These are phyloP conservation scores for Hyphodiscus hymeniophilus DNA, from an alignment of 495 filamentous ascomycete species.

Conservation along the genomic window DNA sequence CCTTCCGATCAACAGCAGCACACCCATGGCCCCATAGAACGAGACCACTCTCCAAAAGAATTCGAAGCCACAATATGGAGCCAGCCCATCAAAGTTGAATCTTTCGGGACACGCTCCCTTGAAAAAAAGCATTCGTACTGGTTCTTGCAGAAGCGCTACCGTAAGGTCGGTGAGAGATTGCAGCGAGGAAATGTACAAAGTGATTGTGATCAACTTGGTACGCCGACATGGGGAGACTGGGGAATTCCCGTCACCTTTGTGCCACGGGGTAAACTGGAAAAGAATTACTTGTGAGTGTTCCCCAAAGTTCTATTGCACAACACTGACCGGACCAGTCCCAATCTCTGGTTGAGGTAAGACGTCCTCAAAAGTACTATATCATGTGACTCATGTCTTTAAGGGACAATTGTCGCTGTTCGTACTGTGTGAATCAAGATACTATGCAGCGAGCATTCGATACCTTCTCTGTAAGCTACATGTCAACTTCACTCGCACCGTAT, in stretches of 20 bases:
- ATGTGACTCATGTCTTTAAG: conserved; percentile 31
- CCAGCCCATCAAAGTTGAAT: too few relatives aligned
- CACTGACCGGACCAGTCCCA: conserved; percentile 8
- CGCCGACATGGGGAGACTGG: conserved; percentile 2
- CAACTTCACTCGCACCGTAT: conserved; percentile 6
- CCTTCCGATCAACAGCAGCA: not conserved
- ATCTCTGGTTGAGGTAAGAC: conserved; percentile 18
- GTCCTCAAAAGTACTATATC: not conserved
- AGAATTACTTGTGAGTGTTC: conserved; percentile 1
- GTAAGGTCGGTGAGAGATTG: not conserved
- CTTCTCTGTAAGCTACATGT: conserved; percentile 44
- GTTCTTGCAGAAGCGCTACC: not conserved
- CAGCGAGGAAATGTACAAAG: not conserved
- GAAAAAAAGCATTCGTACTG: not conserved
- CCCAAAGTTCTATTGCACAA: not conserved
- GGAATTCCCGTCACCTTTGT: not conserved
- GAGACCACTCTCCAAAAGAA: not conserved
- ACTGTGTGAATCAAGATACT: conserved; percentile 71
- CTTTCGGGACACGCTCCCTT: not conserved
- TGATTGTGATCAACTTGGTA: not conserved
- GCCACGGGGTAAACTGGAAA: not conserved
- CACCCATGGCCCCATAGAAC: too few relatives aligned
- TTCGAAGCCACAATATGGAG: not conserved
- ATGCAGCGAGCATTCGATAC: conserved; percentile 66
- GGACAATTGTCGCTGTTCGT: conserved; percentile 71